Percentiles rank a stretch among this genome's conserved stretches.
Conservation (phyloP, 495 filamentous ascomycete genomes). For the Delitschia confertaspora region DNA sequence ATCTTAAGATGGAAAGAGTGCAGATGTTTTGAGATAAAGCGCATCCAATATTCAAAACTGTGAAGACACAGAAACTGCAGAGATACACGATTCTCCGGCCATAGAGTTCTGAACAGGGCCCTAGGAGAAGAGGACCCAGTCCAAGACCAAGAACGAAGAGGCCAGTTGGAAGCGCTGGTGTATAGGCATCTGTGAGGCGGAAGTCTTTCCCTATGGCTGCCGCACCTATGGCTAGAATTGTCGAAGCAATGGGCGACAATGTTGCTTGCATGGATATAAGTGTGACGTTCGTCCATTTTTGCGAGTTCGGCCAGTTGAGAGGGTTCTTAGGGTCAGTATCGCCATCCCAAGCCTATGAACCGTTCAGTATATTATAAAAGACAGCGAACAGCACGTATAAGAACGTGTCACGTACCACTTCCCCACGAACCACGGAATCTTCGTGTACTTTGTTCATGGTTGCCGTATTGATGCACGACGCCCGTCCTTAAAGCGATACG, state of each 20-base stretch:
- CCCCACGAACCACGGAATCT: too few species aligned
- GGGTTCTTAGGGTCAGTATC: constrained; percentile 7
- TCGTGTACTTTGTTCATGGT: too few species aligned
- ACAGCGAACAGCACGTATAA: too few species aligned
- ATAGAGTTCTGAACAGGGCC: constrained; percentile 39
- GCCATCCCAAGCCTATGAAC: constrained; percentile 2
- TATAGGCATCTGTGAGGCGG: background rate
- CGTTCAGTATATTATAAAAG: background rate
- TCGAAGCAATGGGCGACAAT: constrained; percentile 10
- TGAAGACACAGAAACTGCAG: constrained; percentile 35
- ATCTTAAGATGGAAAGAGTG: constrained; percentile 39
- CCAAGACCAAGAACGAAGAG: constrained; percentile 4
- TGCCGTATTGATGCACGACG: too few species aligned
- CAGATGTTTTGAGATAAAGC: constrained; percentile 35
- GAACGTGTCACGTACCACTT: too few species aligned
- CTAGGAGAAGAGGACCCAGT: constrained; percentile 28
- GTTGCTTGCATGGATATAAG: constrained; percentile 6
- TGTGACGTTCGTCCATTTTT: constrained; percentile 2
- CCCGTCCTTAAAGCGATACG: too few species aligned
- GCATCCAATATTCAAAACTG: constrained; percentile 40
- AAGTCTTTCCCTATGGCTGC: constrained; percentile 11
- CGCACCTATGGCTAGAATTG: constrained; percentile 16
- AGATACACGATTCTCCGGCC: constrained; percentile 36
- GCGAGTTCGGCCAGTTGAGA: constrained; percentile 1
- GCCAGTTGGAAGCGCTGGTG: constrained; percentile 1